Evolutionary conservation across 2,329 filamentous ascomycete genomes (phyloP), one percentile per base, ranked within the genome.

Genomic region (Hypoxylon sp.): DNA sequence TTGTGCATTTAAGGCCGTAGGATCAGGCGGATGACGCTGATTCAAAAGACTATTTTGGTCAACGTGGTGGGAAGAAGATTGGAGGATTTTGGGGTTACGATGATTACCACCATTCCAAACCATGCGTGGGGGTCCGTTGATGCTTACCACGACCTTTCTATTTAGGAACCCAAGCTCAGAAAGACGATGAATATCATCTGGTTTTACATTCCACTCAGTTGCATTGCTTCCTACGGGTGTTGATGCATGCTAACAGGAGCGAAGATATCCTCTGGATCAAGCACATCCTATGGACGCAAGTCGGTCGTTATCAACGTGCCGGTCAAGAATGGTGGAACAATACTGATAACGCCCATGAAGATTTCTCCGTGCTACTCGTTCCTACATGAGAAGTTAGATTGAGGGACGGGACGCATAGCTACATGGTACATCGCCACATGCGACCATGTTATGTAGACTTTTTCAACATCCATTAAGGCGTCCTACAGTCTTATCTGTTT

Each of bases 401-500:
- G 13, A 27, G 37, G 29, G 27, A 13, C 24, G 6, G 6, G 17
- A 39, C 11, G 27, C 24, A 29, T 46, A 39, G 27, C 42, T 24
- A 7, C 21, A 54, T n/a, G 27, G 32, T 24, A 7, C 21, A 54
- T n/a, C 21, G 31, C 4, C 19, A 44, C 11, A 7, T 0, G 7
- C 39, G 6, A 7, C 8, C 24, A 48, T 55, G 54, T 54, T 68
- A 70, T 75, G 67, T 73, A 71, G 69, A 72, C 70, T 64, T 42
- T 69, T 71, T 69, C 71, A 70, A 57, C 51, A 68, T 72, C 58
- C 57, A 62, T 64, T 58, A 68, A 67, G 4, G 48, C 29, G 48
- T 50, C 42, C n/a, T 31, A 46, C 48, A 37, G 32, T 52, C 29
- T 31, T 21, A 44, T 32, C 6, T 24, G n/a, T 60, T 48, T 52